Evolutionary conservation across 2,329 filamentous ascomycete genomes (phyloP).

Genomic region (Cercospora berteroae): DNA sequence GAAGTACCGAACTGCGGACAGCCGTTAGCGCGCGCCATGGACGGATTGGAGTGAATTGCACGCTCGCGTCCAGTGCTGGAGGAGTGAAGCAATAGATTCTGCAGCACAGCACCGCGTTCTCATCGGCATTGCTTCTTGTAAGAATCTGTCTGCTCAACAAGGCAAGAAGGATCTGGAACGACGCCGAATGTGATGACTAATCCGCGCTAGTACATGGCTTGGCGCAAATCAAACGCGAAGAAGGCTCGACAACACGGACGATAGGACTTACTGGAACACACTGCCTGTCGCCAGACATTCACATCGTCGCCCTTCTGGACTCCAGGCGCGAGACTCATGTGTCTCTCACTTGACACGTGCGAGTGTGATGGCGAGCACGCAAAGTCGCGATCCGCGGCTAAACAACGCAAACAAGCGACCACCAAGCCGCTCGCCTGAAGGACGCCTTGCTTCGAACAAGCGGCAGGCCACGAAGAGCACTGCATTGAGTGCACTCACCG

Average conservation of each 20-base stretch:
- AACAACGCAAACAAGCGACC: constrained; percentile 1
- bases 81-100: not conserved
- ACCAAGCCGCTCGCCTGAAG: constrained; percentile 9
- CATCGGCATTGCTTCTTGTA: not conserved
- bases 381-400: constrained; percentile 1
- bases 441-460: constrained; percentile 3
- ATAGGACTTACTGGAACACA: not conserved
- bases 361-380: constrained; percentile 3
- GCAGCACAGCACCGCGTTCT: not conserved
- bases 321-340: not conserved
- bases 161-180: not conserved
- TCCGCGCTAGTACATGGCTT: not conserved
- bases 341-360: not conserved
- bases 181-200: not conserved
- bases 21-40: constrained; percentile 1
- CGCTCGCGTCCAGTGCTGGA: not conserved
- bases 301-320: not conserved
- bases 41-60: constrained; percentile 2
- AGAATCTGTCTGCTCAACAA: not conserved
- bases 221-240: not conserved
- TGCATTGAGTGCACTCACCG: not conserved
- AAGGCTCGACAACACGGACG: not conserved
- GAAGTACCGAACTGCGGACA: constrained; percentile 11
- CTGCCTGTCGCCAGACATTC: not conserved
- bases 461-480: not conserved